These are phyloP conservation scores for Blastomyces parvus DNA, from an alignment of 2,329 filamentous ascomycete species.

Conservation along the genomic window DNA sequence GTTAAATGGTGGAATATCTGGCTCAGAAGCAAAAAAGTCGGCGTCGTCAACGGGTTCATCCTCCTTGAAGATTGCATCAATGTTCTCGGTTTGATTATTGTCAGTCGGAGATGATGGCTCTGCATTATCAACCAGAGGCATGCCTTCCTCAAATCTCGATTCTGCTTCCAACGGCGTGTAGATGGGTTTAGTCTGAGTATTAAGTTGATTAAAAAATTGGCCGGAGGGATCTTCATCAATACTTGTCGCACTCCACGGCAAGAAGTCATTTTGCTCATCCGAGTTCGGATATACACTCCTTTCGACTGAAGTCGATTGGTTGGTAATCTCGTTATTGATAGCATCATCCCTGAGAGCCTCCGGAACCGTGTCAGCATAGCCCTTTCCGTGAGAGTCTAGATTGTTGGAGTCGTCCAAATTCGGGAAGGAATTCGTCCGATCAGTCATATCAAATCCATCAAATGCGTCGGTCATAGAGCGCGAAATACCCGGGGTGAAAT, in stretches of 20 bases:
- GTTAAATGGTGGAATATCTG: constrained; percentile 37
- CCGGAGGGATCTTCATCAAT: constrained; percentile 41
- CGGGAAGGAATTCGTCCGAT: constrained; percentile 17
- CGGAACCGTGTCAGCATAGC: not conserved
- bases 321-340: not conserved
- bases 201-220: constrained; percentile 53
- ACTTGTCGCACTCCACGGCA: constrained; percentile 40
- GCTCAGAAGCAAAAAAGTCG: constrained; percentile 26
- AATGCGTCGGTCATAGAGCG: constrained; percentile 11
- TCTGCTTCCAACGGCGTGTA: constrained; percentile 37
- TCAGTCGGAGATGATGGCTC: constrained; percentile 19
- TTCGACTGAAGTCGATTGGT: not conserved
- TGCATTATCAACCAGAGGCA: constrained; percentile 49
- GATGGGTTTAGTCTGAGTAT: constrained; percentile 32
- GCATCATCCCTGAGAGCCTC: not conserved
- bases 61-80: constrained; percentile 30
- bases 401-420: constrained; percentile 1
- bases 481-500: not conserved
- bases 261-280: constrained; percentile 3
- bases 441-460: constrained; percentile 11
- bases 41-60: constrained; percentile 30
- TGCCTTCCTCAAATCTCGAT: constrained; percentile 58
- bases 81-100: constrained; percentile 19
- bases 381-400: not conserved
- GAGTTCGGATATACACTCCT: not conserved